Evolutionary conservation across 1,284 basidiomycete species (phyloP).

Genomic region (Phaffia rhodozyma): DNA sequence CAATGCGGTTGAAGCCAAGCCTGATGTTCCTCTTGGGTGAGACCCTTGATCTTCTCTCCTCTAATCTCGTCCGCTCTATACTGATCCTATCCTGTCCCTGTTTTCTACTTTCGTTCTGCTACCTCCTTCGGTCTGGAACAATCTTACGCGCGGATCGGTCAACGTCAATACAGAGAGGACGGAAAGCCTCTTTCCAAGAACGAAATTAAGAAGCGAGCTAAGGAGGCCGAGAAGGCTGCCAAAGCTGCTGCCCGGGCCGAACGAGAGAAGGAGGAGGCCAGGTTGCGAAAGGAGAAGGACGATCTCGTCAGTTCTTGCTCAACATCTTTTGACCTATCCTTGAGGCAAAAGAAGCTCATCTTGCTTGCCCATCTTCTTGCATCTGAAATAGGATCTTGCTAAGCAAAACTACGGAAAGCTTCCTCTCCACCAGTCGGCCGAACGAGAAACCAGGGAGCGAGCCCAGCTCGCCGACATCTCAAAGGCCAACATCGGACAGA

Average conservation of each 20-base stretch:
- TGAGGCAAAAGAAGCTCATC: not conserved
- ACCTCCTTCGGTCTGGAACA: not conserved
- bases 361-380: constrained; percentile 11
- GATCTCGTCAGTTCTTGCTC: constrained; percentile 47
- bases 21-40: constrained; percentile 15
- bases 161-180: not conserved
- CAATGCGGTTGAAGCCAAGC: not conserved
- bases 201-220: constrained; percentile 85
- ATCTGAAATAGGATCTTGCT: constrained; percentile 57
- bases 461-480: constrained; percentile 56
- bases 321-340: not conserved
- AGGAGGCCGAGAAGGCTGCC: constrained; percentile 83
- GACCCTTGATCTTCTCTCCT: not conserved
- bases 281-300: constrained; percentile 50
- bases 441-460: constrained; percentile 40
- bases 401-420: constrained; percentile 77
- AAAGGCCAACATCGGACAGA: constrained; percentile 58
- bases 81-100: not conserved
- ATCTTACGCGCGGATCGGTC: not conserved
- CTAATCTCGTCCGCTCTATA: not conserved
- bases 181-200: constrained; percentile 45
- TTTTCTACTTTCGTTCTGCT: not conserved
- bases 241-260: constrained; percentile 76
- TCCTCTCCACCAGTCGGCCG: constrained; percentile 85
- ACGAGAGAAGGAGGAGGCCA: constrained; percentile 54